Evolutionary conservation across 805 yeast genomes (phyloP).

Genomic region (Candida alai): DNA sequence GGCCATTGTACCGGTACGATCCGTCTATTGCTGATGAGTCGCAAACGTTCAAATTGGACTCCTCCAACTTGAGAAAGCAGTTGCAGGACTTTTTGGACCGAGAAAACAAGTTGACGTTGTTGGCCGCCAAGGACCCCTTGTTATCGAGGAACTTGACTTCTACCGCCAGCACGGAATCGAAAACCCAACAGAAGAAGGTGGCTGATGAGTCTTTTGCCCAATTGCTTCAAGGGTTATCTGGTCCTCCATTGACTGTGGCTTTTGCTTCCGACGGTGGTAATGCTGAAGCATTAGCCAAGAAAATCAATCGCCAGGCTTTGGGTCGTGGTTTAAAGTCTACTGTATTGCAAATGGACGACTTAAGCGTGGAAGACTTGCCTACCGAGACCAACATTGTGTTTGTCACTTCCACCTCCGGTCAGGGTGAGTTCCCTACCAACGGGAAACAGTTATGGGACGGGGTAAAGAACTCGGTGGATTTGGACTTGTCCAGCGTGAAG

Average conservation of each 20-base stretch:
- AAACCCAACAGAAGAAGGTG: conserved; percentile 54
- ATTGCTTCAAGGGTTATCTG: conserved; percentile 80
- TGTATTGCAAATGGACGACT: conserved; percentile 67
- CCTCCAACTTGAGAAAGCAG: conserved; percentile 73
- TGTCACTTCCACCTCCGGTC: conserved; percentile 76
- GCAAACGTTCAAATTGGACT: conserved; percentile 76
- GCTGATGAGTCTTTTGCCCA: conserved; percentile 76
- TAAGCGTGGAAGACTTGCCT: conserved; percentile 68
- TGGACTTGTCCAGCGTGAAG: conserved; percentile 57
- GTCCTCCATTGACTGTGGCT: conserved; percentile 85
- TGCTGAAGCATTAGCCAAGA: conserved; percentile 77
- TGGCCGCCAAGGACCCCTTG: conserved; percentile 67
- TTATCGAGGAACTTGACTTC: conserved; percentile 69
- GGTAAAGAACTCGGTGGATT: conserved; percentile 54
- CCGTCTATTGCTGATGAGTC: conserved; percentile 52
- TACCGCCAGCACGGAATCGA: conserved; percentile 57
- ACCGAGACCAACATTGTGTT: conserved; percentile 67
- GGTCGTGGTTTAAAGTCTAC: conserved; percentile 72
- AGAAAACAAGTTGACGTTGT: conserved; percentile 79
- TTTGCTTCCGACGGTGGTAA: conserved; percentile 93
- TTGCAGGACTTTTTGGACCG: conserved; percentile 79
- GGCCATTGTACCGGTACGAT: conserved; percentile 90
- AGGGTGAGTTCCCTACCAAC: conserved; percentile 83
- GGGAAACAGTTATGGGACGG: conserved; percentile 77
- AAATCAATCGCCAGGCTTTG: conserved; percentile 72